Evolutionary conservation across 2,329 filamentous ascomycete genomes (phyloP).

Genomic region (Catunica adiposa): DNA sequence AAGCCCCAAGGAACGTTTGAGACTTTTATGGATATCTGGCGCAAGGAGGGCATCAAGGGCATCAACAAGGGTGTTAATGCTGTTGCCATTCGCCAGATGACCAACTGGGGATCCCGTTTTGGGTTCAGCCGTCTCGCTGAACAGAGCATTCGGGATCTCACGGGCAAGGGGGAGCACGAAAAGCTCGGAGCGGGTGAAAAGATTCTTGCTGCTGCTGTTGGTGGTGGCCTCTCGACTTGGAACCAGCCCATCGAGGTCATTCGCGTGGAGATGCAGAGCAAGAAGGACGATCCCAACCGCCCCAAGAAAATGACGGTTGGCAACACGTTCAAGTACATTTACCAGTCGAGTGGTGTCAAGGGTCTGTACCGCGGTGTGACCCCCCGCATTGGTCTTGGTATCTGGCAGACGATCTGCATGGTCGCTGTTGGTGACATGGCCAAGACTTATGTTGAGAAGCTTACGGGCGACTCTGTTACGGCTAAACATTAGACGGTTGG

Average conservation of each 20-base stretch:
- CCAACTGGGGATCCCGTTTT: slow-evolving; percentile 97
- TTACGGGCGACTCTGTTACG: slow-evolving; percentile 47
- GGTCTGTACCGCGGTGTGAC: slow-evolving; percentile 92
- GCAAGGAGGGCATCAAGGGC: slow-evolving; percentile 77
- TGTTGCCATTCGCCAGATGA: slow-evolving; percentile 96
- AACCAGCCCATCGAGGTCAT: slow-evolving; percentile 99
- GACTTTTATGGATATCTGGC: slow-evolving; percentile 96
- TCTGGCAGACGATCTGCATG: slow-evolving; percentile 99
- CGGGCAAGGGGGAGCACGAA: slow-evolving; percentile 62
- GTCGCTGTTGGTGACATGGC: slow-evolving; percentile 95
- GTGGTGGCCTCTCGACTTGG: slow-evolving; percentile 92
- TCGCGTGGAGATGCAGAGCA: slow-evolving; percentile 98
- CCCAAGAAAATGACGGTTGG: slow-evolving; percentile 98
- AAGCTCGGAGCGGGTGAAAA: slow-evolving; percentile 73
- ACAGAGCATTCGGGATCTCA: slow-evolving; percentile 62
- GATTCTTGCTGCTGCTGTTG: slow-evolving; percentile 68
- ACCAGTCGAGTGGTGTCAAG: slow-evolving; percentile 69
- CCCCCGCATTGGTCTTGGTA: slow-evolving; percentile 80
- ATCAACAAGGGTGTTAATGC: slow-evolving; percentile 99
- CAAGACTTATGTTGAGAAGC: slow-evolving; percentile 49
- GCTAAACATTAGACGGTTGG: slow-evolving; percentile 42
- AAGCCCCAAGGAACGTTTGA: slow-evolving; percentile 81
- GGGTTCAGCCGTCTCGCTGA: slow-evolving; percentile 85
- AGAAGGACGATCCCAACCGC: slow-evolving; percentile 91
- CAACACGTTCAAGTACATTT: slow-evolving; percentile 77